Conservation (phyloP, 1,139 yeast genomes). For the Taphrina communis region DNA sequence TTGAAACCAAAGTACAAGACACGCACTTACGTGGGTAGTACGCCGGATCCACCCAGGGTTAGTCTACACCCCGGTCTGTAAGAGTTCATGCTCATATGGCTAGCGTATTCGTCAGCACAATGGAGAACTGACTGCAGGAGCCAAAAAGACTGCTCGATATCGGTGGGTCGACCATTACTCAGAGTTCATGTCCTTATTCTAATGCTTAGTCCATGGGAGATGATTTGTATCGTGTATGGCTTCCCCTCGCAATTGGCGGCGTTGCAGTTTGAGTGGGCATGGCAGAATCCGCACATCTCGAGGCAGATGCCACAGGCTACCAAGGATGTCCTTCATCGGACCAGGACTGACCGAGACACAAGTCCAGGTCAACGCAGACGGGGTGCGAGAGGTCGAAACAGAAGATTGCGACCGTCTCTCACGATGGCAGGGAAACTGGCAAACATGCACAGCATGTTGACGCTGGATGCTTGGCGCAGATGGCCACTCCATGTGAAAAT, state of each 20-base stretch:
- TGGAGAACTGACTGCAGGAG: constrained; percentile 72
- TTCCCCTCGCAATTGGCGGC: constrained; percentile 76
- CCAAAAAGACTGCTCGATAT: constrained; percentile 59
- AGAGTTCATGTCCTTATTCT: neutral
- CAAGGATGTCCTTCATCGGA: constrained; percentile 20
- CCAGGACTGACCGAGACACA: constrained; percentile 26
- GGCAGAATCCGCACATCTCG: constrained; percentile 43
- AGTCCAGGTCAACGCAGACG: constrained; percentile 26
- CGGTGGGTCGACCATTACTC: neutral
- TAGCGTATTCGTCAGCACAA: constrained; percentile 73
- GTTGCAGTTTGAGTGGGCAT: constrained; percentile 59
- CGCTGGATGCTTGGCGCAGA: constrained; percentile 33
- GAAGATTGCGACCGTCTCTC: constrained; percentile 30
- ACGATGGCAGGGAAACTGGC: constrained; percentile 26
- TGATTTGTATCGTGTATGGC: constrained; percentile 67
- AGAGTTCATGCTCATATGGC: neutral
- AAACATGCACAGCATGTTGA: constrained; percentile 33
- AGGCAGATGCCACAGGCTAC: constrained; percentile 36
- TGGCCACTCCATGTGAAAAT: constrained; percentile 40
- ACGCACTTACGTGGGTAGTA: constrained; percentile 75
- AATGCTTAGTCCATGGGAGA: constrained; percentile 69
- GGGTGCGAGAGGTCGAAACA: constrained; percentile 24
- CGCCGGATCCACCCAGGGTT: constrained; percentile 69
- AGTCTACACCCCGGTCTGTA: constrained; percentile 39
- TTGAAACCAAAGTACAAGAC: constrained; percentile 56